Percentiles rank a stretch among this genome's conserved stretches.
Conservation (phyloP, 305 asterid genomes). For the Coffea humblotiana region DNA sequence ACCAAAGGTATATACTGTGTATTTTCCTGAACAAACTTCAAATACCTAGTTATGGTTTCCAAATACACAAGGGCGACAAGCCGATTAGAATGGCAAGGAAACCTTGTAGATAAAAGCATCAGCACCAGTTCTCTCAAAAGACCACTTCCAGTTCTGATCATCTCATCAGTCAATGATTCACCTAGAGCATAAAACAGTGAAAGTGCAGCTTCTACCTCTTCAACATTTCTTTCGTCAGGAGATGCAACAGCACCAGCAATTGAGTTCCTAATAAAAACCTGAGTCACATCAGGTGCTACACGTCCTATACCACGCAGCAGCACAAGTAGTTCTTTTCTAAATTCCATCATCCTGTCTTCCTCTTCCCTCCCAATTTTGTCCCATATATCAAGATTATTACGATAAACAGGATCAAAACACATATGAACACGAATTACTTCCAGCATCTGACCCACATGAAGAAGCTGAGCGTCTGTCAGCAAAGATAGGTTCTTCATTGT, state of each 20-base stretch:
- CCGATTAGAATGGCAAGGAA: constrained; percentile 89
- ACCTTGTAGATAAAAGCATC: constrained; percentile 77
- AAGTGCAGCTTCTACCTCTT: constrained; percentile 95
- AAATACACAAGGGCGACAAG: constrained; percentile 85
- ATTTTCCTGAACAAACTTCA: constrained; percentile 77
- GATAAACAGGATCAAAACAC: constrained; percentile 68
- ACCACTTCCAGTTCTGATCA: constrained; percentile 68
- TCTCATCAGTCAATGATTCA: constrained; percentile 73
- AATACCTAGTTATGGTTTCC: constrained; percentile 82
- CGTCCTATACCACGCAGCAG: constrained; percentile 78
- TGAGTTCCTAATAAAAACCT: constrained; percentile 75
- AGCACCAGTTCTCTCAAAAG: constrained; percentile 66
- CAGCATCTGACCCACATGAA: constrained; percentile 76
- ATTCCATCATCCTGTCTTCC: constrained; percentile 89
- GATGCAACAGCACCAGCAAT: constrained; percentile 60
- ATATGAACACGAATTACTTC: constrained; percentile 70
- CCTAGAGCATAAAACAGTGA: constrained; percentile 89
- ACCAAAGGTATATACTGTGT: constrained; percentile 73
- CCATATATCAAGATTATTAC: constrained; percentile 57
- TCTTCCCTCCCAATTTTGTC: constrained; percentile 91
- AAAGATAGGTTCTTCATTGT: constrained; percentile 73
- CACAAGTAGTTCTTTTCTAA: constrained; percentile 78
- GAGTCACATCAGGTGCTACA: constrained; percentile 89
- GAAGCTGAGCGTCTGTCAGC: constrained; percentile 67
- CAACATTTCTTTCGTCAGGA: constrained; percentile 65